These are phyloP conservation scores for Podospora bellae-mahoneyi DNA, from an alignment of 495 filamentous ascomycete species.

Conservation along the genomic window DNA sequence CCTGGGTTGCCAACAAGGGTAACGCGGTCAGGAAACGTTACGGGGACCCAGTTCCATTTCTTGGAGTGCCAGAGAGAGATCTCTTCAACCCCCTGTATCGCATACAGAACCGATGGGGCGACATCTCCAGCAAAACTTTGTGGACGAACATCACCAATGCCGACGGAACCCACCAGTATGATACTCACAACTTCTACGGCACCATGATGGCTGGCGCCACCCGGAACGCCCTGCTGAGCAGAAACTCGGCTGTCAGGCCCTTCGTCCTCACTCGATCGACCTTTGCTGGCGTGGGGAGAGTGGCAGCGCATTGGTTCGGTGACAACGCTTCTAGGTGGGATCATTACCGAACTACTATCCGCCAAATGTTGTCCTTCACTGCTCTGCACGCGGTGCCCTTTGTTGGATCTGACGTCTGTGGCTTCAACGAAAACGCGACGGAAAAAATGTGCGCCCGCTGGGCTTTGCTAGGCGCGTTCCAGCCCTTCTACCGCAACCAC, in stretches of 20 bases:
- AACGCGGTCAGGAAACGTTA: neutral
- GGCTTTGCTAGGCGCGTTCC: constrained; percentile 74
- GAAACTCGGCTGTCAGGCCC: constrained; percentile 62
- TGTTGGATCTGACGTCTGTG: constrained; percentile 83
- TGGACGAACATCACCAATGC: constrained; percentile 71
- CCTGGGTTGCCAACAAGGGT: neutral
- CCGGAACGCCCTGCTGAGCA: constrained; percentile 60
- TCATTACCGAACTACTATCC: constrained; percentile 68
- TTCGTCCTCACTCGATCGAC: constrained; percentile 65
- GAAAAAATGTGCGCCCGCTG: constrained; percentile 80
- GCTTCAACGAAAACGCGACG: constrained; percentile 65
- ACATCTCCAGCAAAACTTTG: constrained; percentile 66
- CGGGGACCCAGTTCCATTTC: constrained; percentile 15
- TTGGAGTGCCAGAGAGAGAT: constrained; percentile 60
- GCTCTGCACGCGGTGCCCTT: constrained; percentile 77
- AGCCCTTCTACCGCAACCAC: constrained; percentile 84
- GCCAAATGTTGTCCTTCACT: constrained; percentile 67
- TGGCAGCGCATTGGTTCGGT: constrained; percentile 85
- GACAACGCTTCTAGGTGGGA: constrained; percentile 77
- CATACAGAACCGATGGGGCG: constrained; percentile 65
- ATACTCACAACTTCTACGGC: constrained; percentile 83
- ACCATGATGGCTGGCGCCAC: constrained; percentile 74
- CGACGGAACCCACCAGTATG: constrained; percentile 69
- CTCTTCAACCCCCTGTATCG: constrained; percentile 67
- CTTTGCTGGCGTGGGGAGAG: constrained; percentile 58